Conservation (phyloP, 2,329 filamentous ascomycete genomes). For the Diaporthe sp. region DNA sequence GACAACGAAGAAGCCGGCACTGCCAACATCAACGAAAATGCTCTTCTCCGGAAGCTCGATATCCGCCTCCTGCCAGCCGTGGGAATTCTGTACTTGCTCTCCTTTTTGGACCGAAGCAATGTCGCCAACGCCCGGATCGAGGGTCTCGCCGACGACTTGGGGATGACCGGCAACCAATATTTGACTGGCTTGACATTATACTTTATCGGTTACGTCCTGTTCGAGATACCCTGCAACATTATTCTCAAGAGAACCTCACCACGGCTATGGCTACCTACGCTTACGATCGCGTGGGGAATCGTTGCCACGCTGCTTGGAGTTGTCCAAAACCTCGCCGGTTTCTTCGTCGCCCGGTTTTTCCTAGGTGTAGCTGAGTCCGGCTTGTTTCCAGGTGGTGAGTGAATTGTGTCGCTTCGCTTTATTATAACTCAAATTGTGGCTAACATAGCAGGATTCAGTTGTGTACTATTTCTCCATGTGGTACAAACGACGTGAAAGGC, state of each 20-base stretch:
- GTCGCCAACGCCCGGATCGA: slow-evolving; percentile 72
- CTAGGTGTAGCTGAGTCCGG: slow-evolving; percentile 68
- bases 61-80: slow-evolving; percentile 65
- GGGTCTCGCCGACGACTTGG: slow-evolving; percentile 64
- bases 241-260: slow-evolving; percentile 73
- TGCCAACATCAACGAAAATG: slow-evolving; percentile 64
- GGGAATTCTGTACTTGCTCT: slow-evolving; percentile 68
- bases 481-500: slow-evolving; percentile 68
- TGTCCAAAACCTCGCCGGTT: slow-evolving; percentile 63
- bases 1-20: slow-evolving; percentile 34
- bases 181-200: slow-evolving; percentile 76
- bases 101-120: slow-evolving; percentile 71
- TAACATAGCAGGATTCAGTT: slow-evolving; percentile 63
- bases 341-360: slow-evolving; percentile 68
- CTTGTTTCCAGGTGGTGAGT: slow-evolving; percentile 58
- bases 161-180: slow-evolving; percentile 74
- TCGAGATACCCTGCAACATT: slow-evolving; percentile 74
- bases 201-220: slow-evolving; percentile 73
- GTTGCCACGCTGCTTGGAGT: slow-evolving; percentile 67
- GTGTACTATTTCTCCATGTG: slow-evolving; percentile 67
- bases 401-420: neutral
- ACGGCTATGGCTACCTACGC: slow-evolving; percentile 67
- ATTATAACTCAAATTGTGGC: neutral
- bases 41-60: slow-evolving; percentile 71
- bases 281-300: slow-evolving; percentile 69